These are phyloP conservation scores for Botrytis byssoidea DNA, from an alignment of 2,329 filamentous ascomycete genomes.

Conservation along the genomic window DNA sequence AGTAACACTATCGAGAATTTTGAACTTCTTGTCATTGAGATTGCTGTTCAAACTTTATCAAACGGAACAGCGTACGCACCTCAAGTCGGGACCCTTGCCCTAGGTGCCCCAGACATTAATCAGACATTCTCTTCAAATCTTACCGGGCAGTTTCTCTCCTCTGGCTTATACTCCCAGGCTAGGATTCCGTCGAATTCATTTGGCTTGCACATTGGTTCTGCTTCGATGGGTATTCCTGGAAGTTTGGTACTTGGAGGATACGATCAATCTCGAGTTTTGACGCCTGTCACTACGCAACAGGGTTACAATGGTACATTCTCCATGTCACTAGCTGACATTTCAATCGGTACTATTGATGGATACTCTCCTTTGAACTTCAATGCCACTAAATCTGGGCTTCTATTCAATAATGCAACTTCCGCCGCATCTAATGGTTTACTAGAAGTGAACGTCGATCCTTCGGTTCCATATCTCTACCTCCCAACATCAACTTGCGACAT, in stretches of 20 bases:
- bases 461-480: conserved; percentile 39
- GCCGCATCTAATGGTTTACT: conserved; percentile 23
- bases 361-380: conserved; percentile 25
- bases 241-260: conserved; percentile 31
- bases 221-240: conserved; percentile 22
- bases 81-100: neutral
- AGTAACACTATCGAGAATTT: neutral
- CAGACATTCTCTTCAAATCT: conserved; percentile 6
- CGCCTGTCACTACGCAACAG: conserved; percentile 22
- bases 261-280: conserved; percentile 28
- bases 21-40: conserved; percentile 6
- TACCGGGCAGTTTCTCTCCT: conserved; percentile 4
- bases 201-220: conserved; percentile 31
- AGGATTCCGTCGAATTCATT: conserved; percentile 29
- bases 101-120: neutral
- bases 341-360: conserved; percentile 28
- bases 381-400: conserved; percentile 22
- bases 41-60: neutral
- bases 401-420: conserved; percentile 12
- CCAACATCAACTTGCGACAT: conserved; percentile 40
- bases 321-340: conserved; percentile 25
- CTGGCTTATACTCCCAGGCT: conserved; percentile 7
- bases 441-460: conserved; percentile 25
- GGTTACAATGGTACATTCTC: conserved; percentile 16
- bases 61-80: neutral